Conservation (phyloP, 805 yeast species). For the Metschnikowia hibisci region DNA sequence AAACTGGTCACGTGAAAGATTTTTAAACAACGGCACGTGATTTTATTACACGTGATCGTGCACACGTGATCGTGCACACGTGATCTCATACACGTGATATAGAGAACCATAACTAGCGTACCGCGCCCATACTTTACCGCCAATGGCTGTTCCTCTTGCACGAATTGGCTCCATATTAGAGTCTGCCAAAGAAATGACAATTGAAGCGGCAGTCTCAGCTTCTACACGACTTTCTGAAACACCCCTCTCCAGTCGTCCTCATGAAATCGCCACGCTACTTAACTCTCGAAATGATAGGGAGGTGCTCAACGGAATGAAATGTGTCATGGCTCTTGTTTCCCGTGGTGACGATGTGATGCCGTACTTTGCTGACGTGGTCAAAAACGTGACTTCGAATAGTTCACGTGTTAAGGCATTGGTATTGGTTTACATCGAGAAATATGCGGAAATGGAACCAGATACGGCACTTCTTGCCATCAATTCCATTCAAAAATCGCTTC, state of each 20-base stretch:
- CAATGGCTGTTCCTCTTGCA: constrained; percentile 48
- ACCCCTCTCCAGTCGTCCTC: constrained; percentile 54
- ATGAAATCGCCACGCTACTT: constrained; percentile 61
- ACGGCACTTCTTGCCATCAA: constrained; percentile 86
- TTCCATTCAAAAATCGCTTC: constrained; percentile 80
- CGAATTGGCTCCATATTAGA: constrained; percentile 69
- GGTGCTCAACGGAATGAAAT: constrained; percentile 38
- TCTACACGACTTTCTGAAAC: constrained; percentile 62
- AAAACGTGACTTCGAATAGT: constrained; percentile 67
- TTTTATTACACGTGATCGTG: not conserved
- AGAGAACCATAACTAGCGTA: not conserved
- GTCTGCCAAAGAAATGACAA: constrained; percentile 72
- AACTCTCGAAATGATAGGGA: constrained; percentile 64
- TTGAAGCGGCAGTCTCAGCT: constrained; percentile 81
- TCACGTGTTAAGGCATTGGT: constrained; percentile 73
- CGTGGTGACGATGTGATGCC: constrained; percentile 39
- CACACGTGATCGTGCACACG: not conserved
- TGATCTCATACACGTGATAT: not conserved
- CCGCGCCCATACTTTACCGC: not conserved
- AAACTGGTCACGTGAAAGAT: not conserved
- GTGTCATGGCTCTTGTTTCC: constrained; percentile 37
- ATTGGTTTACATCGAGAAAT: constrained; percentile 65
- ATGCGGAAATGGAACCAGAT: constrained; percentile 82
- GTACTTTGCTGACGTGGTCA: constrained; percentile 81
- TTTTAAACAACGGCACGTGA: too few species aligned